These are phyloP conservation scores for Plantago coronopus DNA, from an alignment of 305 asterid species.

Conservation along the genomic window DNA sequence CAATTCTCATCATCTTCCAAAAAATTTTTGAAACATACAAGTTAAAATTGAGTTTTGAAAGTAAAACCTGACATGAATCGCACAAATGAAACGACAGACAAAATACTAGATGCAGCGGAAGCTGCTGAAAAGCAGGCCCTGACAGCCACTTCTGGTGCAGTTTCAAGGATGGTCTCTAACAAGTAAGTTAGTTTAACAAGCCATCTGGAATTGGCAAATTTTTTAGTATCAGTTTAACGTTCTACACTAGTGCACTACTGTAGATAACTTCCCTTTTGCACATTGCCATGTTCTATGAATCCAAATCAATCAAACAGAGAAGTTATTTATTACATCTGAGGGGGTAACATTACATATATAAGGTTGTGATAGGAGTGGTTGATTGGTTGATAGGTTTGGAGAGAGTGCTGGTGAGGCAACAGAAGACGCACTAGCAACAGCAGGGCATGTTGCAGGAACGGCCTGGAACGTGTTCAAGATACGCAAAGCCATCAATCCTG, in stretches of 20 bases:
- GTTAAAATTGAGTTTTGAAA: background rate
- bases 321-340: too few species aligned
- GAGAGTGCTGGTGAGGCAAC: constrained; percentile 87
- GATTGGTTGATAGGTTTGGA: constrained; percentile 47
- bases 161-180: constrained; percentile 50
- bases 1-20: background rate
- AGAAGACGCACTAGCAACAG: constrained; percentile 61
- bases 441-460: constrained; percentile 65
- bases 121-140: constrained; percentile 80
- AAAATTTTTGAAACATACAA: background rate
- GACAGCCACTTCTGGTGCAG: constrained; percentile 75
- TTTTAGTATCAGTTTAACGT: background rate
- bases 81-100: constrained; percentile 37
- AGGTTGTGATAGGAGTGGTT: background rate
- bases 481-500: constrained; percentile 67
- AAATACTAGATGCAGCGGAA: constrained; percentile 77
- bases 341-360: background rate
- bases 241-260: background rate
- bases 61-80: background rate
- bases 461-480: constrained; percentile 86
- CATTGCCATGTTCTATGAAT: too few species aligned
- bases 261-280: background rate
- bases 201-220: too few species aligned
- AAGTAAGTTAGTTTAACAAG: constrained; percentile 29
- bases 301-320: background rate